A percentile compares a stretch with the other conserved stretches of the same genome.
phyloP scores from a whole-genome alignment of 192 early-diverging fungal species.

The Linderina pennispora region DNA sequence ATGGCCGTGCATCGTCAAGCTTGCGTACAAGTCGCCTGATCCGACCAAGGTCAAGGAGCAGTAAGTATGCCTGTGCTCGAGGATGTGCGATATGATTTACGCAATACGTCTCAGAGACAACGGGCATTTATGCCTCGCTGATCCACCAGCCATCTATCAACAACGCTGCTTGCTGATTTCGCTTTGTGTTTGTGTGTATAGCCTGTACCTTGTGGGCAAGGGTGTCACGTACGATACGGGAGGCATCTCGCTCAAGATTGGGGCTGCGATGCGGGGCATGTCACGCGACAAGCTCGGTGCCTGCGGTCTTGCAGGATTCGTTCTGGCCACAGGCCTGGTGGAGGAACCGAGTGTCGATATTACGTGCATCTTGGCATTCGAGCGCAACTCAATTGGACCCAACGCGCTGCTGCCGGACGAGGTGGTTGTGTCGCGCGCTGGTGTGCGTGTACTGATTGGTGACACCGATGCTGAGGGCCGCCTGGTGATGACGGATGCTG shows the following conservation, averaged over 20 bases:
- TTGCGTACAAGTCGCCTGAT: slow-evolving; percentile 59
- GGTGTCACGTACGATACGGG: slow-evolving; percentile 91
- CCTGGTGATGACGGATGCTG: slow-evolving; percentile 79
- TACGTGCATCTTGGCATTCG: slow-evolving; percentile 67
- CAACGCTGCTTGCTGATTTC: neutral
- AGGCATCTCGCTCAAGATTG: slow-evolving; percentile 79
- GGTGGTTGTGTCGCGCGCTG: slow-evolving; percentile 68
- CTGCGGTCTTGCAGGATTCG: slow-evolving; percentile 73
- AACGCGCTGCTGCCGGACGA: slow-evolving; percentile 81
- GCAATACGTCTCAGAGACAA: neutral
- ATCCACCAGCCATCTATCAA: no score
- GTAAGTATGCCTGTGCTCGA: slow-evolving; percentile 45
- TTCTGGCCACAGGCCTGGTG: slow-evolving; percentile 61
- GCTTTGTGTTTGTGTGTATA: slow-evolving; percentile 4
- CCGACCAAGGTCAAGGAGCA: slow-evolving; percentile 66
- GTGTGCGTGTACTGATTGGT: slow-evolving; percentile 69
- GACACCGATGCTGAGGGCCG: slow-evolving; percentile 92
- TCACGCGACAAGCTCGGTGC: slow-evolving; percentile 90
- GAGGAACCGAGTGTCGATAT: slow-evolving; percentile 63
- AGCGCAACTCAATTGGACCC: slow-evolving; percentile 77
- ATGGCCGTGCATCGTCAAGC: slow-evolving; percentile 47
- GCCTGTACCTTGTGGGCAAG: slow-evolving; percentile 80
- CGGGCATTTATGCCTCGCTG: no score
- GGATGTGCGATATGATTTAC: no score
- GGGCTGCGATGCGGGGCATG: slow-evolving; percentile 82